Percentiles rank a stretch among this genome's conserved stretches.
Evolutionary conservation across 192 early-diverging fungal species (phyloP).

Genomic region (Umbelopsis ramanniana): DNA sequence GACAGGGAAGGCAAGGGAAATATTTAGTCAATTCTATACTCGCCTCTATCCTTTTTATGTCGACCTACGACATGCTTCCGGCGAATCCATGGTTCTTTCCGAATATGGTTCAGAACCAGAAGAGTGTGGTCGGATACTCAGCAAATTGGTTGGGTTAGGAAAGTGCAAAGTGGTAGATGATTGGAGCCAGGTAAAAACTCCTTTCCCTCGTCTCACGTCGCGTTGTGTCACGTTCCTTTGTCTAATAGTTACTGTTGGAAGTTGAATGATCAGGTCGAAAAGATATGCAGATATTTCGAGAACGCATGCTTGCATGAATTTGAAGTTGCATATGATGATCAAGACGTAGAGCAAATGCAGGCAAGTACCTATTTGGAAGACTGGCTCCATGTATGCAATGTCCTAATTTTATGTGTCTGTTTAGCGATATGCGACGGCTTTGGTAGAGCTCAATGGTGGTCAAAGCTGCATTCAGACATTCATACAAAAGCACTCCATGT

Average conservation of each 20-base stretch:
- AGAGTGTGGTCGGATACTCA: constrained; percentile 66
- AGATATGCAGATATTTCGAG: constrained; percentile 81
- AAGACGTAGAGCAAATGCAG: constrained; percentile 69
- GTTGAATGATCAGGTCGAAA: constrained; percentile 62
- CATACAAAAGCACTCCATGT: constrained; percentile 85
- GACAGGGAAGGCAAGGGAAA: constrained; percentile 57
- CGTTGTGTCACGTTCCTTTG: neutral
- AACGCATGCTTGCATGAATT: constrained; percentile 73
- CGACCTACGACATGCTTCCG: constrained; percentile 66
- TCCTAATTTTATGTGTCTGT: neutral
- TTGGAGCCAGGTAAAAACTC: constrained; percentile 57
- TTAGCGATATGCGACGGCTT: constrained; percentile 65
- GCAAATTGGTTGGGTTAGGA: constrained; percentile 55
- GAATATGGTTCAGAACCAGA: constrained; percentile 67
- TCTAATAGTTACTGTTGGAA: constrained; percentile 21
- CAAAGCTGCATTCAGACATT: constrained; percentile 71
- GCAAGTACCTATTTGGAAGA: constrained; percentile 26
- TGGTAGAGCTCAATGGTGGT: constrained; percentile 77
- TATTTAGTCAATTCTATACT: constrained; percentile 64
- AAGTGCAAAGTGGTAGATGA: constrained; percentile 56
- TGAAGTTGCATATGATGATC: constrained; percentile 74
- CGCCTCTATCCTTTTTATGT: constrained; percentile 72
- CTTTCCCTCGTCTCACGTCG: neutral
- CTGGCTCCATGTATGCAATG: neutral
- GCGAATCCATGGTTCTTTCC: constrained; percentile 70